phyloP scores from a whole-genome alignment of 768 basidiomycete genomes.

The Termitomyces sp. region DNA sequence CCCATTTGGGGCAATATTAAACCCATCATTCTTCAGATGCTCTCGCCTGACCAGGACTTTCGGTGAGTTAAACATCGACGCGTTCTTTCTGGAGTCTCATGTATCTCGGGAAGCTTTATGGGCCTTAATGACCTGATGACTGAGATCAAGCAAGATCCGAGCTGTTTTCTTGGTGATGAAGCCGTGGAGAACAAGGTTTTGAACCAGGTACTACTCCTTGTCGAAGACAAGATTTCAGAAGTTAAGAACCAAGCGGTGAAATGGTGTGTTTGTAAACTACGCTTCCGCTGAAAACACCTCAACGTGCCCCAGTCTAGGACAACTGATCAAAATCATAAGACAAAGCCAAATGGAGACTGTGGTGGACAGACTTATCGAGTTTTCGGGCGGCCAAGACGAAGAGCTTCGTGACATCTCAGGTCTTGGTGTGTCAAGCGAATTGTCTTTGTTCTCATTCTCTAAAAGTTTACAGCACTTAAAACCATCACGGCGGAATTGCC shows the following conservation, averaged over 20 bases:
- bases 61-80: constrained; percentile 45
- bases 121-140: constrained; percentile 91
- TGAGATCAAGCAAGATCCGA: constrained; percentile 79
- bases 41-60: constrained; percentile 89
- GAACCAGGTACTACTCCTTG: constrained; percentile 77
- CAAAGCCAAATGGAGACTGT: constrained; percentile 82
- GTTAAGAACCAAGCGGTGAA: constrained; percentile 98
- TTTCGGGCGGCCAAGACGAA: constrained; percentile 84
- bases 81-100: constrained; percentile 21
- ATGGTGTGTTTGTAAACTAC: constrained; percentile 51
- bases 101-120: constrained; percentile 72
- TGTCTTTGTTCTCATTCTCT: neutral
- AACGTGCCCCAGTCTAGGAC: constrained; percentile 62
- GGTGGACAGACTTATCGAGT: constrained; percentile 85
- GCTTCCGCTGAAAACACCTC: neutral
- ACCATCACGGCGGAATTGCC: constrained; percentile 92
- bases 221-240: constrained; percentile 95
- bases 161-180: constrained; percentile 82
- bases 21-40: constrained; percentile 54
- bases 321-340: constrained; percentile 85
- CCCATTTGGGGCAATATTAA: constrained; percentile 8
- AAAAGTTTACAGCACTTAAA: constrained; percentile 67
- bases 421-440: constrained; percentile 55
- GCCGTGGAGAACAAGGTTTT: constrained; percentile 80
- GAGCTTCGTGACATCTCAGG: constrained; percentile 93